phyloP scores from a whole-genome alignment of 495 filamentous ascomycete genomes.

The Astrothelium macrocarpum region DNA sequence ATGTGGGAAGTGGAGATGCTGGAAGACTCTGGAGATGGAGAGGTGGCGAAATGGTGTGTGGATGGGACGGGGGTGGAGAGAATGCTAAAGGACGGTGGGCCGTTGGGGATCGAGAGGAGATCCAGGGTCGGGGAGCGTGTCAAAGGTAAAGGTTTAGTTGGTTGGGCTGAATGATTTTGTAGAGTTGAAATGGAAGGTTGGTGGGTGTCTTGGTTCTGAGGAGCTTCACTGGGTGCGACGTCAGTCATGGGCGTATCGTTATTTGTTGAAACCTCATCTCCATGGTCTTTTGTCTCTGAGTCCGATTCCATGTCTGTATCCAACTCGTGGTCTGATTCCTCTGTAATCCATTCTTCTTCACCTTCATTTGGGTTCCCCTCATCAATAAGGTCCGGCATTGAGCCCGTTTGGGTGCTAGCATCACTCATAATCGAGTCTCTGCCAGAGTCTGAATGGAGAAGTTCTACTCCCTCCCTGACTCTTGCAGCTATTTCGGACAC shows the following conservation, averaged over 20 bases:
- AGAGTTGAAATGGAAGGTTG: neutral
- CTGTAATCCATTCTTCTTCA: constrained; percentile 33
- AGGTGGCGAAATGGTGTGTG: constrained; percentile 40
- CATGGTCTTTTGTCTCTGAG: neutral
- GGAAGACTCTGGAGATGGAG: constrained; percentile 1
- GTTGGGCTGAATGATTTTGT: neutral
- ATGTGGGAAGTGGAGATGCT: constrained; percentile 23
- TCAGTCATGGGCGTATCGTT: constrained; percentile 4
- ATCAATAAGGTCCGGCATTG: constrained; percentile 21
- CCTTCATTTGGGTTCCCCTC: constrained; percentile 21
- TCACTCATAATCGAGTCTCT: constrained; percentile 6
- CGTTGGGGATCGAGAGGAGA: constrained; percentile 19
- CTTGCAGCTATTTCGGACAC: too few relatives aligned
- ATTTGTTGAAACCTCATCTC: neutral
- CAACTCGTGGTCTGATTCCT: constrained; percentile 19
- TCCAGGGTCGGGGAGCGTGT: neutral
- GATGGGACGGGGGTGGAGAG: constrained; percentile 38
- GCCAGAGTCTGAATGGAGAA: neutral
- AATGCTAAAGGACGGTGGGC: constrained; percentile 35
- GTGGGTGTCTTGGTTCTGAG: neutral
- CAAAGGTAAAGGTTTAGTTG: neutral
- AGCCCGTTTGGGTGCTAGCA: constrained; percentile 20
- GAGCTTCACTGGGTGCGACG: neutral
- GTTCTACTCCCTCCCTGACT: neutral
- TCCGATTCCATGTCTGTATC: neutral